A percentile compares a stretch with the other conserved stretches of the same genome.
These are phyloP conservation scores for Puccinia horiana DNA, from an alignment of 1,284 basidiomycete genomes.

Conservation along the genomic window DNA sequence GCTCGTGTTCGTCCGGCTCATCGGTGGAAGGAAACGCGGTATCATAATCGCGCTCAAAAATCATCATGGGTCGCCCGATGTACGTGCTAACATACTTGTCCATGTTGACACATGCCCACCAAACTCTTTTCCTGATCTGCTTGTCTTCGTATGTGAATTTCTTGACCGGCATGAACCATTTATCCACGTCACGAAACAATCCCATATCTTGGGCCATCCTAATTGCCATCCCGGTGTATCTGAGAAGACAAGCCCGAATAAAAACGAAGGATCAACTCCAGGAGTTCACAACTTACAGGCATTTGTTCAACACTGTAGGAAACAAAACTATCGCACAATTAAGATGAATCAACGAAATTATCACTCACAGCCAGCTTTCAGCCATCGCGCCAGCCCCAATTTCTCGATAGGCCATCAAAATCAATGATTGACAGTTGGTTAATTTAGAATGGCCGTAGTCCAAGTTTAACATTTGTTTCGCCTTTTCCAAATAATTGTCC, in stretches of 20 bases:
- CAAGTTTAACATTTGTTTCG: constrained; percentile 70
- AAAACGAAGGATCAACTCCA: neutral
- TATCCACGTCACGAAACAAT: constrained; percentile 76
- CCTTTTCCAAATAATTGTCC: constrained; percentile 70
- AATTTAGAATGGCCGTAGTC: constrained; percentile 69
- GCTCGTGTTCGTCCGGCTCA: constrained; percentile 62
- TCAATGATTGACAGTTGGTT: constrained; percentile 72
- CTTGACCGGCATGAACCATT: constrained; percentile 66
- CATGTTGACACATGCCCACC: constrained; percentile 77
- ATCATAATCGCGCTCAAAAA: constrained; percentile 78
- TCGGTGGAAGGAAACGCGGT: constrained; percentile 69
- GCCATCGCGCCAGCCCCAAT: constrained; percentile 84
- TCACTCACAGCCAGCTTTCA: constrained; percentile 76
- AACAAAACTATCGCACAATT: neutral
- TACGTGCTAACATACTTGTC: constrained; percentile 70
- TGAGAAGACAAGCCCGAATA: neutral
- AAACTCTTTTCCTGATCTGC: constrained; percentile 73
- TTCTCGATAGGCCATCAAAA: constrained; percentile 77
- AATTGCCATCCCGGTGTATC: constrained; percentile 53
- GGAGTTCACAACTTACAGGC: neutral
- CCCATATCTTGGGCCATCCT: constrained; percentile 79
- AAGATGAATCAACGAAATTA: constrained; percentile 59
- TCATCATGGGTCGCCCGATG: constrained; percentile 75
- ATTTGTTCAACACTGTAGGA: constrained; percentile 63
- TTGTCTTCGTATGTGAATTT: constrained; percentile 70